Conservation (phyloP, 352 stramenopile species). For the Globisporangium carolinianum region DNA sequence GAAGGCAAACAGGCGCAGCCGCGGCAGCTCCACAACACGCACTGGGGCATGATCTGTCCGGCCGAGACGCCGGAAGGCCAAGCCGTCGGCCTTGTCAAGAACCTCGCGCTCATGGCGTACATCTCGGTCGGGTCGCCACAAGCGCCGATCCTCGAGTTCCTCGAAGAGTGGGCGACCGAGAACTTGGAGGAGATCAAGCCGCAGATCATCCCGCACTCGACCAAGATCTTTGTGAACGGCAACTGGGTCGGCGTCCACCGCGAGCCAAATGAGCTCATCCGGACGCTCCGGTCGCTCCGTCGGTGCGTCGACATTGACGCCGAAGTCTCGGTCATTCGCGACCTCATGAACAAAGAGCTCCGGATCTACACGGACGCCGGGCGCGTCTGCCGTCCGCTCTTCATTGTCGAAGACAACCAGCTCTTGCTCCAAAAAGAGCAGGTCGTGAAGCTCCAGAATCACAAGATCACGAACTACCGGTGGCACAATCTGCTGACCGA, state of each 20-base stretch:
- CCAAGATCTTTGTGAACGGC: slow-evolving; percentile 99
- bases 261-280: slow-evolving; percentile 95
- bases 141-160: slow-evolving; percentile 96
- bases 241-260: slow-evolving; percentile 99
- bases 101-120: slow-evolving; percentile 99
- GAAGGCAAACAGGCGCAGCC: slow-evolving; percentile 99
- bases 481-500: slow-evolving; percentile 89
- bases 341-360: slow-evolving; percentile 98
- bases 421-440: slow-evolving; percentile 96
- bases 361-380: slow-evolving; percentile 99
- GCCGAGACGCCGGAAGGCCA: slow-evolving; percentile 95
- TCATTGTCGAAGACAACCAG: slow-evolving; percentile 97
- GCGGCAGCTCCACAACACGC: slow-evolving; percentile 99
- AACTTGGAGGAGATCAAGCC: slow-evolving; percentile 97
- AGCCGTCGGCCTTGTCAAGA: slow-evolving; percentile 95
- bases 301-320: slow-evolving; percentile 97
- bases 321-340: slow-evolving; percentile 97
- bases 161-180: slow-evolving; percentile 98
- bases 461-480: slow-evolving; percentile 86
- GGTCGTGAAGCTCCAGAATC: slow-evolving; percentile 93
- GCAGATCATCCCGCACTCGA: slow-evolving; percentile 96
- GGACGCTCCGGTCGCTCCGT: slow-evolving; percentile 92
- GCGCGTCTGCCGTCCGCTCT: slow-evolving; percentile 97
- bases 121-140: slow-evolving; percentile 93
- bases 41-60: slow-evolving; percentile 99